Percentiles rank a stretch among this genome's conserved stretches.
phyloP scores from a whole-genome alignment of 83 land plant species.

The Picea abies region DNA sequence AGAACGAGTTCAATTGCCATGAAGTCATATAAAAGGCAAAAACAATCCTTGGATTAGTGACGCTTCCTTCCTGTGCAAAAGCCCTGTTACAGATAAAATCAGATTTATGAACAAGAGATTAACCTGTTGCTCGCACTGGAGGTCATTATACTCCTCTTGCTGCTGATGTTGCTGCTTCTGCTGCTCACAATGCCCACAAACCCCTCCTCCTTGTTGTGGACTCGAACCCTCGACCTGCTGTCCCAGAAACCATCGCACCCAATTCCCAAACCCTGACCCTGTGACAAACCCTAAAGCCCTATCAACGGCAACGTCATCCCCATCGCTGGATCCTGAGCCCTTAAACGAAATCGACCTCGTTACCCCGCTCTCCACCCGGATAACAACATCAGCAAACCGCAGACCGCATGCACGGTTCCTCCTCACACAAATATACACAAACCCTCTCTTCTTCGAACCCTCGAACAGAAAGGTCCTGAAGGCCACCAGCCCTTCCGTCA shows the following conservation, averaged over 20 bases:
- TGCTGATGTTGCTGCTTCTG: background rate
- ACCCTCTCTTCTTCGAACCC: background rate
- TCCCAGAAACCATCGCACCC: slow-evolving; percentile 13
- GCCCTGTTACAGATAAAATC: slow-evolving; percentile 16
- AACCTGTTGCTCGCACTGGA: slow-evolving; percentile 10
- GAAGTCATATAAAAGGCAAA: background rate
- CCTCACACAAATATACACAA: slow-evolving; percentile 2
- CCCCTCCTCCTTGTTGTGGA: background rate
- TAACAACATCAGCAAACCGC: slow-evolving; percentile 7
- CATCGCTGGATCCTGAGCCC: slow-evolving; percentile 2
- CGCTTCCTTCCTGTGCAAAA: slow-evolving; percentile 4
- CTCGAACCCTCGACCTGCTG: slow-evolving; percentile 6
- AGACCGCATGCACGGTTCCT: slow-evolving; percentile 4
- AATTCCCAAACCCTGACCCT: slow-evolving; percentile 8
- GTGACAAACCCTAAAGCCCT: slow-evolving; percentile 6
- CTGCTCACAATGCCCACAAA: slow-evolving; percentile 10
- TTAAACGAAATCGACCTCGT: background rate
- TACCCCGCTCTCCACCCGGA: background rate
- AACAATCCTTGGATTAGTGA: slow-evolving; percentile 2
- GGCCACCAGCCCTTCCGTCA: background rate
- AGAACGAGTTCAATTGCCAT: background rate
- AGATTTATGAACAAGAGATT: slow-evolving; percentile 14
- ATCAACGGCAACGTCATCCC: slow-evolving; percentile 11
- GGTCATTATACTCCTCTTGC: background rate
- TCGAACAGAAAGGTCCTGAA: slow-evolving; percentile 11